A percentile compares a stretch with the other conserved stretches of the same genome.
phyloP scores from a whole-genome alignment of 306 rosid genomes.

The Albizia julibrissin region DNA sequence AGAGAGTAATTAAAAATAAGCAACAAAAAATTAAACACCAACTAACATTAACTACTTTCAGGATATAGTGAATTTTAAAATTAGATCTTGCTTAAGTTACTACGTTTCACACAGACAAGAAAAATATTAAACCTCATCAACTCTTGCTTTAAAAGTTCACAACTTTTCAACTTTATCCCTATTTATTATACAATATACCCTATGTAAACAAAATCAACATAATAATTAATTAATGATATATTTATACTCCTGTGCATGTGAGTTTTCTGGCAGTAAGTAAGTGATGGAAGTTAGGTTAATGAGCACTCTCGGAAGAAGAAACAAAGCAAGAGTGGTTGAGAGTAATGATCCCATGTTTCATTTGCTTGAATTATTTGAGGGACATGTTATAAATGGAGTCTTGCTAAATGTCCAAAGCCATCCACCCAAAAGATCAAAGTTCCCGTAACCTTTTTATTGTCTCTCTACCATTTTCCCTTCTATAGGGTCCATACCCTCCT shows the following conservation, averaged over 20 bases:
- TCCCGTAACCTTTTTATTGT: neutral
- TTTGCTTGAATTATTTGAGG: neutral
- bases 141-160: too few species aligned
- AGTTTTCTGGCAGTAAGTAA: neutral
- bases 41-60: too few species aligned
- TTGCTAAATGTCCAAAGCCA: neutral
- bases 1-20: too few species aligned
- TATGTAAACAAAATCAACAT: too few species aligned
- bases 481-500: neutral
- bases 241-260: too few species aligned
- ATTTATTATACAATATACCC: too few species aligned
- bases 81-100: too few species aligned
- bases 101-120: too few species aligned
- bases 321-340: neutral
- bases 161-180: too few species aligned
- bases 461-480: neutral
- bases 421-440: neutral
- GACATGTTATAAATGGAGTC: neutral
- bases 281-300: neutral
- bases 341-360: neutral
- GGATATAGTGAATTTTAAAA: too few species aligned
- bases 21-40: too few species aligned
- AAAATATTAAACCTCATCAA: too few species aligned
- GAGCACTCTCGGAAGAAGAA: neutral
- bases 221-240: neutral